Conservation (phyloP, 306 rosid genomes). For the Quercus bicolor region DNA sequence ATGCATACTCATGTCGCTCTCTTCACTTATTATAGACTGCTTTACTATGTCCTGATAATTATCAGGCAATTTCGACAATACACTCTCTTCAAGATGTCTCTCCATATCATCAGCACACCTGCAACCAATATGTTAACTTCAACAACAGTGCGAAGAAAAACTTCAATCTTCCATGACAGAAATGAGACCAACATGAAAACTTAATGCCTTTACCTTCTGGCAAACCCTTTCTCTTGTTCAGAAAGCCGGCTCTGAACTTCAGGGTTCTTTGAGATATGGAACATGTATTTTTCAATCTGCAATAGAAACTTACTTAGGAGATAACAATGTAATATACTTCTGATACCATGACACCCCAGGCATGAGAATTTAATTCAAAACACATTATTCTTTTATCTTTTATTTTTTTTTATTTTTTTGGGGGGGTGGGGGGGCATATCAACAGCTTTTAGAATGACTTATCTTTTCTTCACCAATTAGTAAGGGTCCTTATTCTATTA, state of each 20-base stretch:
- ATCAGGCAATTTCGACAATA: constrained; percentile 69
- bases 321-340: neutral
- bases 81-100: constrained; percentile 65
- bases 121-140: constrained; percentile 33
- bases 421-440: too few relatives aligned
- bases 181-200: neutral
- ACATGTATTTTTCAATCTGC: constrained; percentile 82
- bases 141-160: constrained; percentile 15
- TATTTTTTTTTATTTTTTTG: neutral
- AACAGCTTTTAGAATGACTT: neutral
- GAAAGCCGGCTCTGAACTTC: constrained; percentile 69
- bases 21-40: constrained; percentile 80
- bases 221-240: constrained; percentile 59
- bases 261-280: constrained; percentile 56
- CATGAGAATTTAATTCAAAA: neutral
- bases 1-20: constrained; percentile 82
- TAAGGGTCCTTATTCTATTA: neutral
- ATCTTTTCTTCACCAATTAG: neutral
- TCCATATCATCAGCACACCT: constrained; percentile 72
- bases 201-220: constrained; percentile 43
- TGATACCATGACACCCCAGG: neutral
- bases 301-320: constrained; percentile 1
- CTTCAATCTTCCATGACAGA: neutral
- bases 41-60: constrained; percentile 60
- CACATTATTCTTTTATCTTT: neutral